Conservation (phyloP, 73 alveolate species). For the Blepharisma stoltei region DNA sequence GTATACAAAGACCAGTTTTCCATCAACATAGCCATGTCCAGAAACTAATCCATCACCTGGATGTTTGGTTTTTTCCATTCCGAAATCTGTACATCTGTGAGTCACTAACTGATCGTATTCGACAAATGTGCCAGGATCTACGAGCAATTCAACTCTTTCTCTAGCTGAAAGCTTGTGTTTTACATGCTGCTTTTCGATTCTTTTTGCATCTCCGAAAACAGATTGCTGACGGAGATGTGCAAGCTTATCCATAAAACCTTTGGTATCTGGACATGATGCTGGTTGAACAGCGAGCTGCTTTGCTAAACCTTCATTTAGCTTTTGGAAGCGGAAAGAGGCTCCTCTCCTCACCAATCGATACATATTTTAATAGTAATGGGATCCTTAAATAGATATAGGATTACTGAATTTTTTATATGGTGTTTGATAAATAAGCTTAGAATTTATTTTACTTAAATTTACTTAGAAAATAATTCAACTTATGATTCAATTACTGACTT, state of each 20-base stretch:
- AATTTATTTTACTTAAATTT: too few relatives aligned
- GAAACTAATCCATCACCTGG: constrained; percentile 66
- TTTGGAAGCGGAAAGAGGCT: too few relatives aligned
- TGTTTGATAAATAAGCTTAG: too few relatives aligned
- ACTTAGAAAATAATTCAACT: too few relatives aligned
- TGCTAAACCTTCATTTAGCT: too few relatives aligned
- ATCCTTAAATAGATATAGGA: too few relatives aligned
- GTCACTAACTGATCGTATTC: constrained; percentile 60
- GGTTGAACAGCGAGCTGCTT: too few relatives aligned
- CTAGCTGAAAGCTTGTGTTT: constrained; percentile 63
- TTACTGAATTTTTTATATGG: too few relatives aligned
- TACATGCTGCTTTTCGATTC: constrained; percentile 50
- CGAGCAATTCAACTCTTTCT: constrained; percentile 55
- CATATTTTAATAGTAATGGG: too few relatives aligned
- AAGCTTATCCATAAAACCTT: constrained; percentile 39
- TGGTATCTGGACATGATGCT: too few relatives aligned
- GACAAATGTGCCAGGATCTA: constrained; percentile 52
- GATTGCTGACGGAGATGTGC: constrained; percentile 35
- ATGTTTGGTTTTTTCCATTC: constrained; percentile 58
- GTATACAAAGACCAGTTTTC: constrained; percentile 45
- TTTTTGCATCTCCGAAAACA: constrained; percentile 49
- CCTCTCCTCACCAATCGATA: too few relatives aligned
- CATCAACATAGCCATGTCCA: constrained; percentile 65
- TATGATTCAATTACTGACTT: too few relatives aligned
- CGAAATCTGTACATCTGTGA: constrained; percentile 68